Conservation (phyloP, 1,284 basidiomycete species). For the Coniophora puteana region DNA sequence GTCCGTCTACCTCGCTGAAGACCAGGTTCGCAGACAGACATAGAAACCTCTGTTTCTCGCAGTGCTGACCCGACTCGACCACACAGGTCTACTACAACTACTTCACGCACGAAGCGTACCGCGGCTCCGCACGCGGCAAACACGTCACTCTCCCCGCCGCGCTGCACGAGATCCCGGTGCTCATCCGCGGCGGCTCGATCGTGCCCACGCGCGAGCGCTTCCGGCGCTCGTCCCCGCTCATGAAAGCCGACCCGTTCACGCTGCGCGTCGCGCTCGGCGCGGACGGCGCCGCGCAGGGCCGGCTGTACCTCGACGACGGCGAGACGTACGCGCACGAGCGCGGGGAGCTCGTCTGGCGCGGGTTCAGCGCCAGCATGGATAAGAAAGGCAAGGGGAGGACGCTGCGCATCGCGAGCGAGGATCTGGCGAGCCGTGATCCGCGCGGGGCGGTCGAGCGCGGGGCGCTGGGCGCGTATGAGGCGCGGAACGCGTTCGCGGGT, state of each 20-base stretch:
- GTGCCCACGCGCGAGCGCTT: conserved; percentile 85
- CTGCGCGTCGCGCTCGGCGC: conserved; percentile 81
- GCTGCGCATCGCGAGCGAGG: conserved; percentile 48
- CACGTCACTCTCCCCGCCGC: conserved; percentile 74
- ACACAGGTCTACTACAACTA: conserved; percentile 94
- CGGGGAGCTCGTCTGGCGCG: conserved; percentile 84
- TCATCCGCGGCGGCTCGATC: conserved; percentile 92
- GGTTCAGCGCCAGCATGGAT: conserved; percentile 53
- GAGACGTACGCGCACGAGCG: conserved; percentile 76
- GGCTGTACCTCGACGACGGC: conserved; percentile 96
- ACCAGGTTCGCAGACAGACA: conserved; percentile 66
- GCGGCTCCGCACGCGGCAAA: conserved; percentile 59
- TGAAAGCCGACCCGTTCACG: conserved; percentile 93
- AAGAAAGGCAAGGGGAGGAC: conserved; percentile 32
- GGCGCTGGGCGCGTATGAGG: conserved; percentile 48
- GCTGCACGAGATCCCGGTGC: conserved; percentile 78
- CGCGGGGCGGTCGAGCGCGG: conserved; percentile 42
- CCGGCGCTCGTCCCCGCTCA: conserved; percentile 81
- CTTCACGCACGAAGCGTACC: conserved; percentile 69
- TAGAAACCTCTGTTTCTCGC: neutral
- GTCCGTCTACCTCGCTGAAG: conserved; percentile 84
- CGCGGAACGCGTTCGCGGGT: conserved; percentile 66
- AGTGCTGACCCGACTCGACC: neutral
- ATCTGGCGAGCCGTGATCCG: no score
- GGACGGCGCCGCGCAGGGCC: conserved; percentile 65